A percentile compares a stretch with the other conserved stretches of the same genome.
phyloP scores from a whole-genome alignment of 1,139 yeast genomes.

The Petasospora rhodanensis region DNA sequence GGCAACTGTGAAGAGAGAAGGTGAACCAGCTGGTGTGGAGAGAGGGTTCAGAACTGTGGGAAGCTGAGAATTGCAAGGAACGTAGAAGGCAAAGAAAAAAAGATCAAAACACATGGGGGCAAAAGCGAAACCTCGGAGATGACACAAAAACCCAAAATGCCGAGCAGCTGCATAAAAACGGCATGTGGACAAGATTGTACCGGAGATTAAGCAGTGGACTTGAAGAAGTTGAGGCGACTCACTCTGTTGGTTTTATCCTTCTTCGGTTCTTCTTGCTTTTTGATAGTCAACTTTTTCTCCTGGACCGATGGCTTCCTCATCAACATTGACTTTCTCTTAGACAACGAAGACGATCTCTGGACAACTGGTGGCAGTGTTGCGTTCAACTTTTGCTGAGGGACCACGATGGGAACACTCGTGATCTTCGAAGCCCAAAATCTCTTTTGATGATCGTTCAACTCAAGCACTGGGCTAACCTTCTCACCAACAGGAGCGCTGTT shows the following conservation, averaged over 20 bases:
- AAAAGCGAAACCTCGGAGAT: not conserved
- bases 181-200: too few species aligned
- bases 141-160: not conserved
- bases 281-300: too few species aligned
- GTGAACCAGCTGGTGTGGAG: too few species aligned
- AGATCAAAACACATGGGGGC: not conserved
- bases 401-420: not conserved
- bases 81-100: conserved; percentile 2
- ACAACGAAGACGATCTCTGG: too few species aligned
- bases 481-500: conserved; percentile 40
- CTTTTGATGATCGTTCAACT: conserved; percentile 39
- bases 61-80: too few species aligned
- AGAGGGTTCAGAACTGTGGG: too few species aligned
- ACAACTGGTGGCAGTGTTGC: too few species aligned
- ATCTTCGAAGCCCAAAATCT: conserved; percentile 42
- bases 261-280: not conserved
- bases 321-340: too few species aligned
- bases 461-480: conserved; percentile 28
- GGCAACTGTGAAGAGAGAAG: too few species aligned
- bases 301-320: too few species aligned
- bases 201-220: conserved; percentile 3
- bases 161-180: not conserved
- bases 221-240: conserved; percentile 10
- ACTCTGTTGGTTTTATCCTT: conserved; percentile 9
- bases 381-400: too few species aligned